phyloP scores from a whole-genome alignment of 2,329 filamentous ascomycete species.

The Penicillium sp. region DNA sequence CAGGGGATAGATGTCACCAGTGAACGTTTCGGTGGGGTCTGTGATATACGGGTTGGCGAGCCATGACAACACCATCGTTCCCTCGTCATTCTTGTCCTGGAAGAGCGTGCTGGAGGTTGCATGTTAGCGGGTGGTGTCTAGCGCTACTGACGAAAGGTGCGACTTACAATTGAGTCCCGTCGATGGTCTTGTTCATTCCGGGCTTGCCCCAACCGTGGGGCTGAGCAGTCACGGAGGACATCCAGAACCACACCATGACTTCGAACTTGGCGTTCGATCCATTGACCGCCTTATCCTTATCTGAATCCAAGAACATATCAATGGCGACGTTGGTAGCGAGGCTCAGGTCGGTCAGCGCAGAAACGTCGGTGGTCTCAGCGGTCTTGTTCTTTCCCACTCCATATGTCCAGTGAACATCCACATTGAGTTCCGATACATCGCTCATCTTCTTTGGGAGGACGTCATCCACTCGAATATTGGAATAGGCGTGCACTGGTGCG shows the following conservation, averaged over 20 bases:
- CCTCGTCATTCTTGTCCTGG: conserved; percentile 36
- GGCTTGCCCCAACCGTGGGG: conserved; percentile 49
- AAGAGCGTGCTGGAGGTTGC: conserved; percentile 16
- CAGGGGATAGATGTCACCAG: conserved; percentile 51
- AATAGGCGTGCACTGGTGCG: conserved; percentile 56
- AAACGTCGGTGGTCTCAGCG: conserved; percentile 36
- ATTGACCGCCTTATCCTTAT: conserved; percentile 43
- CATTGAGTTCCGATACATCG: conserved; percentile 41
- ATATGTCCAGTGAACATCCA: conserved; percentile 56
- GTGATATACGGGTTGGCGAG: conserved; percentile 30
- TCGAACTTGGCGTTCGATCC: conserved; percentile 48
- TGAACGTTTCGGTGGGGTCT: conserved; percentile 42
- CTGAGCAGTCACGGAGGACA: conserved; percentile 49
- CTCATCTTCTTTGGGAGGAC: conserved; percentile 48
- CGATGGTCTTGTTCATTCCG: conserved; percentile 39
- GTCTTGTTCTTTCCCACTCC: conserved; percentile 46
- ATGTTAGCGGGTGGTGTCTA: conserved; percentile 1
- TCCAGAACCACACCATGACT: conserved; percentile 60
- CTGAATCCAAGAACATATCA: conserved; percentile 59
- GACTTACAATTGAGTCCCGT: conserved; percentile 36
- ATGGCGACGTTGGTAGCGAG: conserved; percentile 60
- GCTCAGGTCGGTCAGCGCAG: conserved; percentile 34
- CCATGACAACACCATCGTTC: conserved; percentile 56
- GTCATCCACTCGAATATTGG: conserved; percentile 54
- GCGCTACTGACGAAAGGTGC: neutral